Evolutionary conservation across 2,329 filamentous ascomycete genomes (phyloP).

Genomic region (Trichoderma arundinaceum): DNA sequence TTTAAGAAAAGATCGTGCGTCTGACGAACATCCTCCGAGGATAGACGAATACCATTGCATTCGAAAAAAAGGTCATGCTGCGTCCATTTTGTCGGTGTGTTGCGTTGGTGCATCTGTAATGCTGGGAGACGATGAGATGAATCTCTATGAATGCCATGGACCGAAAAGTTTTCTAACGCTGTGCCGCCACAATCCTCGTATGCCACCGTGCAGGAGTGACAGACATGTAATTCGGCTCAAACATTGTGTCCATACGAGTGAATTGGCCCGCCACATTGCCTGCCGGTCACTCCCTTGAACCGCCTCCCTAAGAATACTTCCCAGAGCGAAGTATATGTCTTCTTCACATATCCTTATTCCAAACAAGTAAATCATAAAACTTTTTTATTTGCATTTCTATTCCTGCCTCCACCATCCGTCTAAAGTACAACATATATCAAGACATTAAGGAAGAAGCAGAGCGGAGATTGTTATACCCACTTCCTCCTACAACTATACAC

Average conservation of each 20-base stretch:
- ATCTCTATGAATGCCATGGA: constrained; percentile 17
- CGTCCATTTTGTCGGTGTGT: constrained; percentile 3
- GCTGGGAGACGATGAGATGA: constrained; percentile 9
- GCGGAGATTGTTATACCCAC: constrained; percentile 48
- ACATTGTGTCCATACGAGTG: neutral
- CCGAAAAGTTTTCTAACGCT: neutral
- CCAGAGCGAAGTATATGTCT: neutral
- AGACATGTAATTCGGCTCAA: neutral
- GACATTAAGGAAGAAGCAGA: constrained; percentile 49
- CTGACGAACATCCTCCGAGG: constrained; percentile 50
- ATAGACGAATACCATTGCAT: constrained; percentile 53
- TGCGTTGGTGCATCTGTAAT: neutral
- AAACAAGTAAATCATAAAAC: neutral
- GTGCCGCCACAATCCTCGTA: neutral
- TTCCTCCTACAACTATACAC: constrained; percentile 46
- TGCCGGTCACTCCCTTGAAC: neutral
- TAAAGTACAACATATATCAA: constrained; percentile 45
- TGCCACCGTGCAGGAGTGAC: neutral
- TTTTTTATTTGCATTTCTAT: constrained; percentile 30
- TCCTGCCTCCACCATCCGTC: constrained; percentile 36
- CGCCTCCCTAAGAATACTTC: neutral
- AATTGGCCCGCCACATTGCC: neutral
- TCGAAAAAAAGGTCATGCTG: constrained; percentile 39
- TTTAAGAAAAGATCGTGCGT: constrained; percentile 51
- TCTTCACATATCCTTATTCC: neutral